These are phyloP conservation scores for Camellia lanceoleosa DNA, from an alignment of 148 eudicot genomes.

Conservation along the genomic window DNA sequence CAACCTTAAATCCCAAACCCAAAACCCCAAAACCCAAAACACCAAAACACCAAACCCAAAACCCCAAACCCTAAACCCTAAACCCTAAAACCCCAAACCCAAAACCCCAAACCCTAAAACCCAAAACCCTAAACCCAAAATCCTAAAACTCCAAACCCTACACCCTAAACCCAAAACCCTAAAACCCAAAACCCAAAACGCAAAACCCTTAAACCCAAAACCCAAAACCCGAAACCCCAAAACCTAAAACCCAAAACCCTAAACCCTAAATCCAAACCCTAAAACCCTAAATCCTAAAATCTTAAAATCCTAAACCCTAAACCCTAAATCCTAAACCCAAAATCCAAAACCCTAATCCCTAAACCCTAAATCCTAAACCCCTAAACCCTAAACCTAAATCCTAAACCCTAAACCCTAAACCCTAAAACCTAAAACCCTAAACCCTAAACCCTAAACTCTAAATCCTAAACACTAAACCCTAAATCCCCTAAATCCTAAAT, in stretches of 20 bases:
- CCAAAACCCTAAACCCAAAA: background rate
- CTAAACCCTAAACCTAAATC: too few relatives aligned
- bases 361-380: constrained; percentile 14
- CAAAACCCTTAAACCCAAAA: constrained; percentile 10
- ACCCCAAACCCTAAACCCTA: background rate
- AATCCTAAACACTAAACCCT: background rate
- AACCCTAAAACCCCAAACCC: background rate
- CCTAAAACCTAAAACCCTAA: background rate
- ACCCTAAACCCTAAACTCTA: background rate
- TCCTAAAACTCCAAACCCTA: constrained; percentile 1
- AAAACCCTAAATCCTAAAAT: constrained; percentile 16
- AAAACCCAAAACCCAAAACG: constrained; percentile 9
- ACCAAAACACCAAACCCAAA: background rate
- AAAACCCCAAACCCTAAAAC: constrained; percentile 4
- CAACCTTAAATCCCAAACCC: background rate
- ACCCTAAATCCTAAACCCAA: background rate
- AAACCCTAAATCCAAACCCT: constrained; percentile 14
- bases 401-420: too few relatives aligned
- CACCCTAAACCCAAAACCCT: background rate
- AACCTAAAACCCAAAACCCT: background rate
- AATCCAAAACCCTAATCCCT: constrained; percentile 2
- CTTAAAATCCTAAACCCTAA: background rate
- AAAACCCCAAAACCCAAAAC: constrained; percentile 2
- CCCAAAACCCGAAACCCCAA: constrained; percentile 4
- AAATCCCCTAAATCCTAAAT: background rate